Conservation (phyloP, 208 protist species). For the Lotmaria passim region DNA sequence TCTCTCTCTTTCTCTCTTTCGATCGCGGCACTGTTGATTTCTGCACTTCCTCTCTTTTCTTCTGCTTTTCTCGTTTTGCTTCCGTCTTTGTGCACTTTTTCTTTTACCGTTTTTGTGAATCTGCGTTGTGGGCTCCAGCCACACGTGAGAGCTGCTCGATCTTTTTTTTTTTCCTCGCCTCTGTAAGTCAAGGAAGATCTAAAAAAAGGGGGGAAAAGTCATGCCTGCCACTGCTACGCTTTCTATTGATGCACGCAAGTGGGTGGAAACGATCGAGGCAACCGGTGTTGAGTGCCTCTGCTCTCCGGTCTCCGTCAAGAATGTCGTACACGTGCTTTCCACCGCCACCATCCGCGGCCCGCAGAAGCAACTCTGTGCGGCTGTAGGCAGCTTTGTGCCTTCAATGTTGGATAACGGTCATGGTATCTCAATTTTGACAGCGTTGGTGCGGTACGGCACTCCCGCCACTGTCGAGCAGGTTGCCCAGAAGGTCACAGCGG, state of each 20-base stretch:
- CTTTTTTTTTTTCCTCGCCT: too few relatives aligned
- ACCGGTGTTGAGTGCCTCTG: slow-evolving; percentile 54
- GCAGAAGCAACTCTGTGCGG: slow-evolving; percentile 69
- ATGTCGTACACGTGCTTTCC: slow-evolving; percentile 78
- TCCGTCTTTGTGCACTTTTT: not conserved
- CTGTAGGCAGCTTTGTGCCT: slow-evolving; percentile 50
- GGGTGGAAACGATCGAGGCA: slow-evolving; percentile 59
- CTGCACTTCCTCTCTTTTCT: not conserved
- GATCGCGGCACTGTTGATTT: not conserved
- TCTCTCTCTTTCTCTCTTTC: not conserved
- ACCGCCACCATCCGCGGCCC: slow-evolving; percentile 60
- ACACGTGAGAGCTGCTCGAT: too few relatives aligned
- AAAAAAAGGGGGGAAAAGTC: not conserved
- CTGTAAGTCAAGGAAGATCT: not conserved
- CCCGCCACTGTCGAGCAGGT: slow-evolving; percentile 61
- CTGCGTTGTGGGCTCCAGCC: too few relatives aligned
- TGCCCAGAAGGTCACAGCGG: slow-evolving; percentile 29
- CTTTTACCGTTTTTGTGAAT: too few relatives aligned
- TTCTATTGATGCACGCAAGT: slow-evolving; percentile 67
- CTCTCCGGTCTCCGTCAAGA: slow-evolving; percentile 62
- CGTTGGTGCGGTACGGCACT: slow-evolving; percentile 82
- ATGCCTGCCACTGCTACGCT: slow-evolving; percentile 36
- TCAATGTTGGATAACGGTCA: slow-evolving; percentile 49
- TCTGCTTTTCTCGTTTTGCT: slow-evolving; percentile 1
- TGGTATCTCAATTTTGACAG: slow-evolving; percentile 69